Percentiles rank a stretch among this genome's conserved stretches.
phyloP scores from a whole-genome alignment of 2,329 filamentous ascomycete genomes.

The Colletotrichum orchidophilum region DNA sequence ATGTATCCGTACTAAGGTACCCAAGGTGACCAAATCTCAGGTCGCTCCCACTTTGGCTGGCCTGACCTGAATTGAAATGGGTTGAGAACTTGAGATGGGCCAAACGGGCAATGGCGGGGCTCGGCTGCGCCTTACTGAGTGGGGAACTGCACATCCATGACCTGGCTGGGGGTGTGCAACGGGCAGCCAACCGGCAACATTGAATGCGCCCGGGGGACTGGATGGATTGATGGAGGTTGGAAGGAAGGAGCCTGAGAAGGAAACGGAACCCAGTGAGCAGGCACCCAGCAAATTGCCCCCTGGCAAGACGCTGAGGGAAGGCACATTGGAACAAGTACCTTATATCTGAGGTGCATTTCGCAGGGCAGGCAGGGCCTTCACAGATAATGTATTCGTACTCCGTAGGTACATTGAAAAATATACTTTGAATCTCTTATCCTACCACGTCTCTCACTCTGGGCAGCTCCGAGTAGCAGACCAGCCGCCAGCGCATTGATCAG shows the following conservation, averaged over 20 bases:
- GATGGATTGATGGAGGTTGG: not conserved
- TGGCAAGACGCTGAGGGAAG: not conserved
- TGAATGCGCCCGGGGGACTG: constrained; percentile 6
- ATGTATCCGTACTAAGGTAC: not conserved
- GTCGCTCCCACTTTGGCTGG: not conserved
- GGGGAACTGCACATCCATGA: constrained; percentile 7
- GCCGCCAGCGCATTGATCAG: constrained; percentile 22
- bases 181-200: constrained; percentile 22
- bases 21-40: not conserved
- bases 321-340: not conserved
- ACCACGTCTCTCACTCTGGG: not conserved
- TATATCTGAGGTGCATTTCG: not conserved
- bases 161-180: not conserved
- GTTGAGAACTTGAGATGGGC: not conserved
- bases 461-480: constrained; percentile 3
- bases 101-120: constrained; percentile 12
- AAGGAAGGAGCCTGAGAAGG: not conserved
- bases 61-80: constrained; percentile 21
- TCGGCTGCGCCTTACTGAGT: constrained; percentile 31
- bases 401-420: not conserved
- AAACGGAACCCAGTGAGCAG: constrained; percentile 2
- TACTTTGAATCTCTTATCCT: not conserved
- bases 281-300: constrained; percentile 1
- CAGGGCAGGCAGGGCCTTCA: not conserved
- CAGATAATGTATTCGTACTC: too few species aligned